Evolutionary conservation across 495 filamentous ascomycete genomes (phyloP).

Genomic region (Xylaria palmicola): DNA sequence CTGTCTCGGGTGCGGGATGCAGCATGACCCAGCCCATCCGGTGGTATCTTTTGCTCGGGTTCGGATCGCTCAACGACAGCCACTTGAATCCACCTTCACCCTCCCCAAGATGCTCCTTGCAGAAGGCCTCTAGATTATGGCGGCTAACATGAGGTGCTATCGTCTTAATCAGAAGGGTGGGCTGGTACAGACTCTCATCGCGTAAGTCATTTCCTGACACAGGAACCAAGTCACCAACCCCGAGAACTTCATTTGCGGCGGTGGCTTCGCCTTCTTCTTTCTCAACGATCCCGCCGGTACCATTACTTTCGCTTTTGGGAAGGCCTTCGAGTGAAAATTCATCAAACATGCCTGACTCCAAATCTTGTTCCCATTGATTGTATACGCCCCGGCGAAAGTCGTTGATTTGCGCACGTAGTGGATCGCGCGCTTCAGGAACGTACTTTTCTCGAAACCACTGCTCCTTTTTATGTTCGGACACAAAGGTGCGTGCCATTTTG

Average conservation of each 20-base stretch:
- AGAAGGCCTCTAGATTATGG: conserved; percentile 87
- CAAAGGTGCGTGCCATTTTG: conserved; percentile 85
- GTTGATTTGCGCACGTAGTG: conserved; percentile 65
- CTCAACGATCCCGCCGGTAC: conserved; percentile 80
- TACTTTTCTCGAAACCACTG: conserved; percentile 99
- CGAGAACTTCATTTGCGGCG: conserved; percentile 85
- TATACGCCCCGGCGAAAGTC: conserved; percentile 74
- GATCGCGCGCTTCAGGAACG: conserved; percentile 71
- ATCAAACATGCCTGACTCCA: conserved; percentile 81
- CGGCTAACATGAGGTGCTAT: conserved; percentile 94
- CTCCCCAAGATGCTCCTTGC: conserved; percentile 86
- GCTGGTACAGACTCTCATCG: conserved; percentile 79
- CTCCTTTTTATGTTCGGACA: conserved; percentile 84
- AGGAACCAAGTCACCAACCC: conserved; percentile 85
- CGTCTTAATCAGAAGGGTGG: conserved; percentile 95
- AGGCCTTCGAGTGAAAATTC: conserved; percentile 94
- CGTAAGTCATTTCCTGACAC: conserved; percentile 74
- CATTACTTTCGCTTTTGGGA: conserved; percentile 89
- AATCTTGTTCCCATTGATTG: conserved; percentile 78
- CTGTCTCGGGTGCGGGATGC: conserved; percentile 67
- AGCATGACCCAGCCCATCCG: conserved; percentile 99
- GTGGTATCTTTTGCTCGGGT: conserved; percentile 94
- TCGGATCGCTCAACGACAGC: conserved; percentile 92
- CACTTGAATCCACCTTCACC: conserved; percentile 85
- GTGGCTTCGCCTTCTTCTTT: conserved; percentile 93